These are phyloP conservation scores for Talaromyces amestolkiae DNA, from an alignment of 2,329 filamentous ascomycete genomes.

Conservation along the genomic window DNA sequence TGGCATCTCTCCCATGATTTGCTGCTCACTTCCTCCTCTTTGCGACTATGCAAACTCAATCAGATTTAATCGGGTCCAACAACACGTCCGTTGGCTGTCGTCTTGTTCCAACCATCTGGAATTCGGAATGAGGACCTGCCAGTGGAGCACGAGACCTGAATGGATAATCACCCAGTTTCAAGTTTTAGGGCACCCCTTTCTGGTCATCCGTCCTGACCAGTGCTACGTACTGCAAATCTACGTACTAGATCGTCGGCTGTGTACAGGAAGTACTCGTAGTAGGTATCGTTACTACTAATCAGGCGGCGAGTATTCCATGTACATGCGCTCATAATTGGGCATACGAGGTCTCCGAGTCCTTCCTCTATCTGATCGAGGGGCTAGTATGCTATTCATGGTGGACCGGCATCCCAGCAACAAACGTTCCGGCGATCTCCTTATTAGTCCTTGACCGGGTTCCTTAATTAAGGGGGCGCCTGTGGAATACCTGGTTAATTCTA, in stretches of 20 bases:
- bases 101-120: conserved; percentile 2
- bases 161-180: neutral
- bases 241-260: neutral
- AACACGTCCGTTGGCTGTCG: neutral
- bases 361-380: neutral
- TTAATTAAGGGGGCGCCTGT: neutral
- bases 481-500: neutral
- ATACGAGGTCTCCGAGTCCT: neutral
- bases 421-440: neutral
- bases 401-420: neutral
- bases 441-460: neutral
- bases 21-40: neutral
- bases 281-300: neutral
- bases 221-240: neutral
- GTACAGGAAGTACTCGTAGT: neutral
- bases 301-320: neutral
- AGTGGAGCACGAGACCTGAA: conserved; percentile 7
- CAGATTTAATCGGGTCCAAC: conserved; percentile 3
- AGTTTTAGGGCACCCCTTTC: conserved; percentile 4
- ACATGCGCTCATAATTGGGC: neutral
- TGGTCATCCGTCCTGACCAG: neutral
- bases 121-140: conserved; percentile 6
- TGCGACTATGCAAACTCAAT: neutral
- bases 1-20: conserved; percentile 7
- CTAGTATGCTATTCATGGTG: neutral